phyloP scores from a whole-genome alignment of 108 stramenopile species.

The Cyclotella distinguenda region DNA sequence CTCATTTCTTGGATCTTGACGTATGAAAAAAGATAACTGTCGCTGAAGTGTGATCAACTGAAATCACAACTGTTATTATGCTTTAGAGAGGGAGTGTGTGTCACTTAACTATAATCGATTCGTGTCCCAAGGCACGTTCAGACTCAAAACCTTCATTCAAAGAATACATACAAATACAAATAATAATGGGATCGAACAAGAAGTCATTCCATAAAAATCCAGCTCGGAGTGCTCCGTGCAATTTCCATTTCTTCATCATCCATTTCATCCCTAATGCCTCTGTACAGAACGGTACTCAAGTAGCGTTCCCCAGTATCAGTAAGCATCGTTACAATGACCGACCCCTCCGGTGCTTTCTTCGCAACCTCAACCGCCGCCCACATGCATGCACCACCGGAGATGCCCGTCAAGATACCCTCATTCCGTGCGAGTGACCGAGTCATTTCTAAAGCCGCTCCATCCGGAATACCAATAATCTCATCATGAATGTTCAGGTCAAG shows the following conservation, averaged over 20 bases:
- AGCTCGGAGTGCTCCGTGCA: conserved; percentile 55
- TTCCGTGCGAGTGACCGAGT: conserved; percentile 65
- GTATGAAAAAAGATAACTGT: no score
- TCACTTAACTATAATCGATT: no score
- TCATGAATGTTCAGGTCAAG: conserved; percentile 39
- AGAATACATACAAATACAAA: no score
- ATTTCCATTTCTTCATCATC: conserved; percentile 72
- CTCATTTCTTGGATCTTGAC: no score
- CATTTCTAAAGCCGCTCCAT: conserved; percentile 54
- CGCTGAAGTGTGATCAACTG: no score
- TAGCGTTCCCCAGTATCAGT: conserved; percentile 87
- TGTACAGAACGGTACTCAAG: conserved; percentile 80
- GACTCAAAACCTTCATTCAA: no score
- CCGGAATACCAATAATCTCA: conserved; percentile 52
- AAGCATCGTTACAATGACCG: conserved; percentile 66
- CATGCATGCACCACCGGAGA: conserved; percentile 69
- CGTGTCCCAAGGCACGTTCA: no score
- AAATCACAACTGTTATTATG: no score
- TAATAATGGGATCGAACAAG: no score
- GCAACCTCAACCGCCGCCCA: conserved; percentile 73
- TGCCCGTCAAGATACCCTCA: conserved; percentile 81
- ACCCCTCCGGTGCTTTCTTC: conserved; percentile 62
- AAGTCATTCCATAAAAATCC: no score
- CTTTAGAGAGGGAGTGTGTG: no score
- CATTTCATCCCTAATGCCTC: conserved; percentile 74